These are phyloP conservation scores for Cystobasidium slooffiae DNA, from an alignment of 1,284 basidiomycete species.

Conservation along the genomic window DNA sequence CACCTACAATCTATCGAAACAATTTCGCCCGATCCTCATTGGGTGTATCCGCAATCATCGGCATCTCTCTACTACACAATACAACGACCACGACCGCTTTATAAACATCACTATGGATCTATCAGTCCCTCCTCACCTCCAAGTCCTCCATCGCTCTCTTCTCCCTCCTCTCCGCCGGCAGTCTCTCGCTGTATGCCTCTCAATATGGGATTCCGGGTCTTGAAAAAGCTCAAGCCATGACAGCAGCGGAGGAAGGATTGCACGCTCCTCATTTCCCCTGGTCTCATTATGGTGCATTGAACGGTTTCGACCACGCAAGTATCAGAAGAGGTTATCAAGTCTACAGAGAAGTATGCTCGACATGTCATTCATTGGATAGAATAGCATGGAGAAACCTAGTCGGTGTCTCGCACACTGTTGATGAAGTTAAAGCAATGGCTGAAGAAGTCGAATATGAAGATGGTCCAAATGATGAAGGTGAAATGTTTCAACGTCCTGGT, in stretches of 20 bases:
- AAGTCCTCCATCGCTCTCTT: slow-evolving; percentile 77
- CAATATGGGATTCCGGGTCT: slow-evolving; percentile 82
- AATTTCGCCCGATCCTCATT: slow-evolving; percentile 38
- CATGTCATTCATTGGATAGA: slow-evolving; percentile 98
- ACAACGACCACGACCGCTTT: neutral
- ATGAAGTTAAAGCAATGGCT: slow-evolving; percentile 89
- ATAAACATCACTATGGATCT: neutral
- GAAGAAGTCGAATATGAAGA: slow-evolving; percentile 97
- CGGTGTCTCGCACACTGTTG: slow-evolving; percentile 93
- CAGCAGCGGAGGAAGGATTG: slow-evolving; percentile 89
- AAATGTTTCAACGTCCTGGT: slow-evolving; percentile 98
- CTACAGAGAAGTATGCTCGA: slow-evolving; percentile 98
- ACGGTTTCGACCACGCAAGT: slow-evolving; percentile 78
- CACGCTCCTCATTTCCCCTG: slow-evolving; percentile 89
- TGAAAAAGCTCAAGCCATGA: slow-evolving; percentile 84
- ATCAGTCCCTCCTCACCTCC: slow-evolving; percentile 65
- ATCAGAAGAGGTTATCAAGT: slow-evolving; percentile 99
- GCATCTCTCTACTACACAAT: neutral
- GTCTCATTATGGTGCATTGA: slow-evolving; percentile 80
- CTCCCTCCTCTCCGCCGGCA: slow-evolving; percentile 78
- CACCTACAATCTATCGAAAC: neutral
- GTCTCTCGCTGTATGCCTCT: slow-evolving; percentile 94
- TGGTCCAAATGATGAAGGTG: slow-evolving; percentile 91
- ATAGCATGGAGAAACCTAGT: slow-evolving; percentile 99
- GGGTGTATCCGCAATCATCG: slow-evolving; percentile 8